Base-by-base conservation (phyloP, 306 rosid genomes). In the Castanopsis chinensis region DNA sequence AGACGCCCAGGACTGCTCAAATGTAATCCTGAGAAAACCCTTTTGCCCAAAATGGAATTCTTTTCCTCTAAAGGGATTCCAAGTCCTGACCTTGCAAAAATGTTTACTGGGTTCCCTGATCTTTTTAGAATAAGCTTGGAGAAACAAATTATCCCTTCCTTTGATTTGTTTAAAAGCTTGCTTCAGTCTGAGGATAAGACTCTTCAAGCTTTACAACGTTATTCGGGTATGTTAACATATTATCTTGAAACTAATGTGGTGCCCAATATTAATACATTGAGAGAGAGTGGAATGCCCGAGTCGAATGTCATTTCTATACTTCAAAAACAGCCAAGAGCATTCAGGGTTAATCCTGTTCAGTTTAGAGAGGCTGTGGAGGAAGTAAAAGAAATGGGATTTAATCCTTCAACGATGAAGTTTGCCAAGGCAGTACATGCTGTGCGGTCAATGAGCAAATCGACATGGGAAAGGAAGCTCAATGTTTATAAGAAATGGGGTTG, bases 401-500 rank as follows among this genome's bases (percentile, higher is more conserved):
- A 53, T 30, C 85, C 88, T 13, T 37, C 35, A 1, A 77, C 13
- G 0, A 15, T 69, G 14, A 3, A 11, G 51, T 87, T 82, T 43
- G 5, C 78, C 49, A 54, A 27, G 1, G 88, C 90, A 25, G 33
- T 85, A 72, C 25, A 43, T 33, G 76, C 76, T 4, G 63, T 73
- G 49, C 32, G 20, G 5, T 15, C 30, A 1, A 4, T 52, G 55
- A 79, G 69, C 76, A 81, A 78, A 65, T 53, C 82, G 1, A 4
- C 69, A 2, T 85, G 91, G 91, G 69, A 67, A 6, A 58, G 21
- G 43, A 87, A 87, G 80, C 4, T 82, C 68, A 63, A 28, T 15
- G 6, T 74, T n/a, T 87, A 76, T 67, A 84, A 77, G 83, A 82
- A 78, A 30, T 87, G 88, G 91, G 91, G 87, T 32, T 82, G 86